Base-by-base conservation (phyloP, 345 rosid genomes). In the Heritiera fomes region DNA sequence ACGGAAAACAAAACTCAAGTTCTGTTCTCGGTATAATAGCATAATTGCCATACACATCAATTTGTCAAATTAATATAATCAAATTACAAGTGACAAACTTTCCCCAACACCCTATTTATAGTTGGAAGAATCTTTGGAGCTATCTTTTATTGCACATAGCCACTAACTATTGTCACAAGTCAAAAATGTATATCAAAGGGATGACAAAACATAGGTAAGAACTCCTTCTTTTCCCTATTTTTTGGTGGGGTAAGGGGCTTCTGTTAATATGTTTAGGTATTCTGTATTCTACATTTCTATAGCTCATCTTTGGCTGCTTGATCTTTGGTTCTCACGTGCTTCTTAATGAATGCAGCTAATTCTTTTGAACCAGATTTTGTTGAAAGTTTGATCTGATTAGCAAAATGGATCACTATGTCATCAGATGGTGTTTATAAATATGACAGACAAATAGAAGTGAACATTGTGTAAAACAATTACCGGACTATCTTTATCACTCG, bases 401-500 rank as follows among this genome's bases (percentile, higher is more conserved):
- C 10, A 60, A 75, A 58, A 68, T 45, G 75, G 52, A 38, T 23
- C 50, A 53, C 43, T 11, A 47, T 70, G 73, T 84, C 70, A 70
- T 84, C 66, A 87, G 79, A 55, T 75, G 65, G 65, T 45, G 20
- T 63, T 9, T 49, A 38, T 34, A 10, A 28, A 67, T 47, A 23
- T 9, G 32, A 45, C 14, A 46, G 20, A 10, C 53, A 50, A 67
- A 38, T 11, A 7, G 2, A 77, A 32, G 10, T 9, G 17, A 47
- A 73, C 6, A 40, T 2, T 47, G 30, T 43, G 3, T n/a, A 62
- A 80, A 65, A 74, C 30, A 38, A 9, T 81, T 88, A 91, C 97
- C 86, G 93, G 95, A 55, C 84, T 91, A 66, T 86, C 79, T 80
- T 93, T 94, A 77, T 89, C 89, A 45, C 81, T 85, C 0, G 87